These are phyloP conservation scores for Bryoerythrophyllum caledonicum DNA, from an alignment of 225 moss, liverwort and hornwort genomes.

Conservation along the genomic window DNA sequence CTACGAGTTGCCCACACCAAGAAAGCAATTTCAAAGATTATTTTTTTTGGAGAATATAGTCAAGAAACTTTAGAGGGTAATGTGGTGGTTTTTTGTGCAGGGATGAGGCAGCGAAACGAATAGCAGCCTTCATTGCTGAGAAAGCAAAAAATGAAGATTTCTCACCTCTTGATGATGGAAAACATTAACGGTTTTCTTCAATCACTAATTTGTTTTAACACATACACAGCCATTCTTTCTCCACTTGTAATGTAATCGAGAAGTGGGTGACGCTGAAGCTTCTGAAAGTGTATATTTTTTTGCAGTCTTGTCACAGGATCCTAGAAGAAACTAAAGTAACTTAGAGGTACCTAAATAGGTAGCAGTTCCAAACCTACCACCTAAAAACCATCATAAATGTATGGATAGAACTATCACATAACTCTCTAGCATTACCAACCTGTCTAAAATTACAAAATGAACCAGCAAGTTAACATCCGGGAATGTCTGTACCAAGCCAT, in stretches of 20 bases:
- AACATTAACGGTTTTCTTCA: conserved; percentile 14
- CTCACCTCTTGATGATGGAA: conserved; percentile 38
- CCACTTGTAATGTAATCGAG: conserved; percentile 13
- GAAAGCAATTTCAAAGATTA: too few species aligned
- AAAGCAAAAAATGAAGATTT: conserved; percentile 54
- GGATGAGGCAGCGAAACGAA: conserved; percentile 41
- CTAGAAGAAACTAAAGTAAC: neutral
- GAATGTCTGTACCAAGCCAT: neutral
- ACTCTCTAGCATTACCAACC: too few species aligned
- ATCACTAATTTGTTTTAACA: neutral
- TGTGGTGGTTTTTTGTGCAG: conserved; percentile 8
- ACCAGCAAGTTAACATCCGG: neutral
- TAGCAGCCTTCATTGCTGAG: conserved; percentile 30
- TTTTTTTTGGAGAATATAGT: too few species aligned
- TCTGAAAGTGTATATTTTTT: neutral
- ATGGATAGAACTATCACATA: too few species aligned
- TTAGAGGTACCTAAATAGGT: too few species aligned
- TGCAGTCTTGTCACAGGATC: neutral
- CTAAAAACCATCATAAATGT: too few species aligned
- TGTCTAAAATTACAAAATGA: neutral
- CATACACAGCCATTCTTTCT: neutral
- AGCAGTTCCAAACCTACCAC: too few species aligned
- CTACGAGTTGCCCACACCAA: too few species aligned
- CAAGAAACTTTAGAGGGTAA: neutral
- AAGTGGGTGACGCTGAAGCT: conserved; percentile 6